Conservation (phyloP, 2,329 filamentous ascomycete genomes). For the Aspergillus quadrilineatus region DNA sequence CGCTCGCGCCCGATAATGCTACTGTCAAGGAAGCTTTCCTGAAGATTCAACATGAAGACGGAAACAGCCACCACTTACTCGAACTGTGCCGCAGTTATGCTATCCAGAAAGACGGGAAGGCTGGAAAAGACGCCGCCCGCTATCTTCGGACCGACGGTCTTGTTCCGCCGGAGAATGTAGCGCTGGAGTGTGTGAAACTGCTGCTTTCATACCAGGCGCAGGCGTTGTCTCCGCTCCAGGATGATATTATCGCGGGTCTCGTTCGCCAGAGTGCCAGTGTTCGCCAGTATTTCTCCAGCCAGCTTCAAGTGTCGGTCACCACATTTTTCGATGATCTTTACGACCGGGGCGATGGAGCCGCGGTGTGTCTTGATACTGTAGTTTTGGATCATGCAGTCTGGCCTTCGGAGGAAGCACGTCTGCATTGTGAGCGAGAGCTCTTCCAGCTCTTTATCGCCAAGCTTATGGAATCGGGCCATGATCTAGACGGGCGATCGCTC, state of each 20-base stretch:
- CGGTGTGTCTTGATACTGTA: constrained; percentile 48
- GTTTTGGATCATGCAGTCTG: constrained; percentile 48
- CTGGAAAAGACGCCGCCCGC: constrained; percentile 45
- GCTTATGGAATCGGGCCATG: constrained; percentile 85
- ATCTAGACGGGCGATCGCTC: constrained; percentile 62
- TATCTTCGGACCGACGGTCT: constrained; percentile 47
- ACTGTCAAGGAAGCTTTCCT: constrained; percentile 48
- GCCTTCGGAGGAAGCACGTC: constrained; percentile 43
- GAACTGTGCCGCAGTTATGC: constrained; percentile 47
- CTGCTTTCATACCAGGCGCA: constrained; percentile 39
- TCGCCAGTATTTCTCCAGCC: constrained; percentile 43
- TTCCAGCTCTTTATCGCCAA: constrained; percentile 73
- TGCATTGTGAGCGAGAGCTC: constrained; percentile 48
- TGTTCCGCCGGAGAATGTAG: constrained; percentile 43
- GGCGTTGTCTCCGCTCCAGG: constrained; percentile 41
- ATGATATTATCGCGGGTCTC: constrained; percentile 49
- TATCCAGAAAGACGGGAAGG: constrained; percentile 41
- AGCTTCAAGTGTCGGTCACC: constrained; percentile 46
- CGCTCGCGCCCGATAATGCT: constrained; percentile 46
- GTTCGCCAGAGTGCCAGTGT: constrained; percentile 45
- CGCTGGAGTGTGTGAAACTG: constrained; percentile 45
- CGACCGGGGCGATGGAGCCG: constrained; percentile 48
- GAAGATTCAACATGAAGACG: constrained; percentile 45
- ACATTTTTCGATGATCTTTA: constrained; percentile 52
- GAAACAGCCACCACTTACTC: constrained; percentile 44